A percentile compares a stretch with the other conserved stretches of the same genome.
Conservation (phyloP, 257 asterid species). For the Solanum chiquidenum region DNA sequence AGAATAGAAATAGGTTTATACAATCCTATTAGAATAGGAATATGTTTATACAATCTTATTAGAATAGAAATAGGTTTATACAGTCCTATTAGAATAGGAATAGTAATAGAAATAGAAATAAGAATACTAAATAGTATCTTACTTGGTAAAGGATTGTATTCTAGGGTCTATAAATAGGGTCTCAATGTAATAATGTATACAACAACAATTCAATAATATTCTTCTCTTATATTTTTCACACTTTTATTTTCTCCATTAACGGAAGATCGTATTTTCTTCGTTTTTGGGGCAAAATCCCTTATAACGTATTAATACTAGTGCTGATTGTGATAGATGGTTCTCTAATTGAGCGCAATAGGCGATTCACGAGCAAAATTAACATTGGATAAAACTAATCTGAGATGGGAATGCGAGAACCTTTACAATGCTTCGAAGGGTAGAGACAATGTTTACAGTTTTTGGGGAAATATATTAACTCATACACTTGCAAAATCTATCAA, state of each 20-base stretch:
- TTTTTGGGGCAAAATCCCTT: neutral
- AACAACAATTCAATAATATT: no score
- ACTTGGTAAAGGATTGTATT: no score
- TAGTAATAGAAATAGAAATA: no score
- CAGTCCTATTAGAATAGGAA: no score
- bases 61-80: no score
- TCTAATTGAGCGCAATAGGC: neutral
- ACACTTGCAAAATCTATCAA: neutral
- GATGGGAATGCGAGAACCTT: neutral
- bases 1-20: no score
- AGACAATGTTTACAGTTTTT: neutral
- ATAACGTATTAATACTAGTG: neutral
- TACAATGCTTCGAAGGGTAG: neutral
- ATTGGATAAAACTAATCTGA: neutral
- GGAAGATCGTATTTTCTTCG: neutral
- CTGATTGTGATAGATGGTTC: neutral
- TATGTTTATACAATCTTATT: no score
- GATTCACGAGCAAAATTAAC: neutral
- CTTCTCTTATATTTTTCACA: no score
- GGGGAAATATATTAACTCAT: neutral
- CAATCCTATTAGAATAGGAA: no score
- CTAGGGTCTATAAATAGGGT: no score
- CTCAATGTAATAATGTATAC: no score
- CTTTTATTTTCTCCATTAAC: neutral
- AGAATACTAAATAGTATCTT: no score